phyloP scores from a whole-genome alignment of 2,329 filamentous ascomycete species.

The Teratosphaeriaceae sp. region DNA sequence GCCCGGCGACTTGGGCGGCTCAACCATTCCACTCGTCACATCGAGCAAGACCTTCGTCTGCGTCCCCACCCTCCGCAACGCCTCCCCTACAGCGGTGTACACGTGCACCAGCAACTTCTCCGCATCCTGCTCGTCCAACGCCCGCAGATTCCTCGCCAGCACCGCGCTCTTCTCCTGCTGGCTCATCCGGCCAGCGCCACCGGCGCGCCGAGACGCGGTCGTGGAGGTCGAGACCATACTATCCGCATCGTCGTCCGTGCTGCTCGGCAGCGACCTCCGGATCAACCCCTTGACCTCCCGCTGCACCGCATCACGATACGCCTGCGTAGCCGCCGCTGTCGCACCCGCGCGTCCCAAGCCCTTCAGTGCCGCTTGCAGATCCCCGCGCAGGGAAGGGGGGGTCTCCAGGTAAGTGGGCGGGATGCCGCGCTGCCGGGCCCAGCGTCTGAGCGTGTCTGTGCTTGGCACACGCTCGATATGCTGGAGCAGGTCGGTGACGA shows the following conservation, averaged over 20 bases:
- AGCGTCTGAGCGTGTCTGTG: slow-evolving; percentile 72
- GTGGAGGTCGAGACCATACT: slow-evolving; percentile 73
- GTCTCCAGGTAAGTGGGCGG: slow-evolving; percentile 74
- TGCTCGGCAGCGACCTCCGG: slow-evolving; percentile 77
- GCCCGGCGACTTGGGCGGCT: slow-evolving; percentile 7
- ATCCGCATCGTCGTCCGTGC: slow-evolving; percentile 87
- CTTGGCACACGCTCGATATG: slow-evolving; percentile 69
- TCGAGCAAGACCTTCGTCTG: slow-evolving; percentile 95
- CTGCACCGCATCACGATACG: slow-evolving; percentile 76
- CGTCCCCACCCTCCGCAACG: slow-evolving; percentile 73
- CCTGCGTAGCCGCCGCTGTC: slow-evolving; percentile 71
- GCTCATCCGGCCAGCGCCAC: slow-evolving; percentile 59
- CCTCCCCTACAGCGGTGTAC: slow-evolving; percentile 84
- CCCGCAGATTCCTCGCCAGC: slow-evolving; percentile 78
- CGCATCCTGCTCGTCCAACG: slow-evolving; percentile 75
- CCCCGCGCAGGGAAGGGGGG: slow-evolving; percentile 61
- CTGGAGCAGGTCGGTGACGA: slow-evolving; percentile 72
- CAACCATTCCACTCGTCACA: slow-evolving; percentile 67
- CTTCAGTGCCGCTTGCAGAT: slow-evolving; percentile 63
- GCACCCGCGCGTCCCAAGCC: slow-evolving; percentile 79
- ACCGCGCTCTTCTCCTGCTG: slow-evolving; percentile 87
- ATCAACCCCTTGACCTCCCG: slow-evolving; percentile 84
- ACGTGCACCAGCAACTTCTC: slow-evolving; percentile 76
- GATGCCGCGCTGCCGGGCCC: slow-evolving; percentile 49
- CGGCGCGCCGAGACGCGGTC: too few species aligned